These are phyloP conservation scores for Saccharomycopsis oosterbeekiorum DNA, from an alignment of 805 yeast species.

Conservation along the genomic window DNA sequence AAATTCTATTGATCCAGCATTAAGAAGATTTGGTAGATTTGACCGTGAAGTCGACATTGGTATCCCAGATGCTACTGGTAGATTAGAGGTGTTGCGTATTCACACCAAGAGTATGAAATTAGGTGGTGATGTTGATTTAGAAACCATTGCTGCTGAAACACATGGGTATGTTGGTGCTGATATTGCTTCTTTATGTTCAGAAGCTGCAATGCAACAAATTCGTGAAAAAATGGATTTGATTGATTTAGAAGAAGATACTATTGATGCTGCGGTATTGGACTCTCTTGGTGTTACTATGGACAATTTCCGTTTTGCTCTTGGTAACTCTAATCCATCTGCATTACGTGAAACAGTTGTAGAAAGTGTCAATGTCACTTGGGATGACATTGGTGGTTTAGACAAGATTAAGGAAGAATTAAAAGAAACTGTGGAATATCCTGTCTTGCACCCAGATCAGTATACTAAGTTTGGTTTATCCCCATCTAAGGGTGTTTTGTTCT, in stretches of 20 bases:
- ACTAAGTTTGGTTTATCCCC: slow-evolving; percentile 97
- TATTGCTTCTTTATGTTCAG: slow-evolving; percentile 97
- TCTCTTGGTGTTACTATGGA: slow-evolving; percentile 98
- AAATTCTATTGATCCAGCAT: slow-evolving; percentile 66
- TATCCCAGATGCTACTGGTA: slow-evolving; percentile 97
- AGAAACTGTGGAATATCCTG: slow-evolving; percentile 99
- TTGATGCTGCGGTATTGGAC: slow-evolving; percentile 94
- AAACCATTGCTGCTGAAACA: slow-evolving; percentile 91
- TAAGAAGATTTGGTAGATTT: slow-evolving; percentile 81
- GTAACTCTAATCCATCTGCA: slow-evolving; percentile 97
- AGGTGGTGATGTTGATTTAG: slow-evolving; percentile 90
- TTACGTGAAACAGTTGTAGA: slow-evolving; percentile 99
- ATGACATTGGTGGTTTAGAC: slow-evolving; percentile 98
- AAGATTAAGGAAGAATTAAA: slow-evolving; percentile 92
- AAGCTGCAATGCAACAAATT: slow-evolving; percentile 99
- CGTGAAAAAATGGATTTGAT: slow-evolving; percentile 99
- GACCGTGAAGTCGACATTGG: slow-evolving; percentile 89
- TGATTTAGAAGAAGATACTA: slow-evolving; percentile 91
- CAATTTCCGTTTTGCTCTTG: slow-evolving; percentile 94
- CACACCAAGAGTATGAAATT: slow-evolving; percentile 99
- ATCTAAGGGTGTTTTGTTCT: slow-evolving; percentile 95
- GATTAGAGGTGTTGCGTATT: slow-evolving; percentile 91
- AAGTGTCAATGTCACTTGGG: slow-evolving; percentile 98
- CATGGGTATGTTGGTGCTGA: slow-evolving; percentile 99
- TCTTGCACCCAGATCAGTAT: slow-evolving; percentile 96